Percentiles rank a stretch among this genome's conserved stretches.
Evolutionary conservation across 257 asterid species (phyloP).

Genomic region (Voacanga thouarsii): DNA sequence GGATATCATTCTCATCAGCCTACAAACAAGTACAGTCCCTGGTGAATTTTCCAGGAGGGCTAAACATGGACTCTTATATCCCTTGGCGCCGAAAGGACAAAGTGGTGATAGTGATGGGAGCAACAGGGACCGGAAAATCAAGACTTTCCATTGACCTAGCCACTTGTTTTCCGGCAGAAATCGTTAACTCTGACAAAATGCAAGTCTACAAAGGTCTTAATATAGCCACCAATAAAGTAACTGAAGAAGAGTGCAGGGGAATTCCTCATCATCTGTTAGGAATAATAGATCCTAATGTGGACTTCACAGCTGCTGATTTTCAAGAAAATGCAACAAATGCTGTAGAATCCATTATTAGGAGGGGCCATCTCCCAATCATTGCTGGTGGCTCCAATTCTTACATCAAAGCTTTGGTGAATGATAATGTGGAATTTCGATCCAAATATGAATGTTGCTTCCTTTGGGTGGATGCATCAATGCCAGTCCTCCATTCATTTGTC

Average conservation of each 20-base stretch:
- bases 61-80: conserved; percentile 49
- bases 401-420: conserved; percentile 53
- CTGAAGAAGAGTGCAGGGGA: conserved; percentile 53
- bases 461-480: conserved; percentile 61
- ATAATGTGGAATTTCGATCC: conserved; percentile 37
- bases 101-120: conserved; percentile 75
- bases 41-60: conserved; percentile 50
- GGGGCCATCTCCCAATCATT: conserved; percentile 59
- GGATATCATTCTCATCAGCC: conserved; percentile 28
- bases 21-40: conserved; percentile 50
- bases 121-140: conserved; percentile 85
- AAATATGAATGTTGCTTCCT: conserved; percentile 62
- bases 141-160: conserved; percentile 81
- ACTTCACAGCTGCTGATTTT: conserved; percentile 58
- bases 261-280: conserved; percentile 75
- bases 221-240: conserved; percentile 57
- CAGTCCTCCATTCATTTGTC: conserved; percentile 44
- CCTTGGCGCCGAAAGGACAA: conserved; percentile 54
- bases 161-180: conserved; percentile 53
- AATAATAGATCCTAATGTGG: conserved; percentile 38
- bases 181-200: conserved; percentile 78
- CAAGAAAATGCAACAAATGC: conserved; percentile 46
- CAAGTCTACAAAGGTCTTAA: conserved; percentile 64
- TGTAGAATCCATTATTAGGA: conserved; percentile 33
- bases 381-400: conserved; percentile 86